Conservation (phyloP, 768 basidiomycete species). For the Termitomyces titanicus region DNA sequence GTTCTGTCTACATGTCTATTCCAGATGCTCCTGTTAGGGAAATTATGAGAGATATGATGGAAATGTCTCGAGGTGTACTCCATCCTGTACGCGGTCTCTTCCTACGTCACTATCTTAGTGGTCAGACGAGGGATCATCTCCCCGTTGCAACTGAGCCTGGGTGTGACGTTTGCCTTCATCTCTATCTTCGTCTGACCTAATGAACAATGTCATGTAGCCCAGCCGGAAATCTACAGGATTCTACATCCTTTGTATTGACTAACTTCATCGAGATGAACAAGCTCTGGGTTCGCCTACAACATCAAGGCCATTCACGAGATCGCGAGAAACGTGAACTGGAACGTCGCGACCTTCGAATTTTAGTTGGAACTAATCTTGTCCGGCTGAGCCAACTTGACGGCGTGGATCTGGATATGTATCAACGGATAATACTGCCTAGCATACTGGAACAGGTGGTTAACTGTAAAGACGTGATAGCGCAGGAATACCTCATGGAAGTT, state of each 20-base stretch:
- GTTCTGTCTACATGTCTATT: conserved; percentile 98
- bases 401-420: conserved; percentile 92
- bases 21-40: conserved; percentile 97
- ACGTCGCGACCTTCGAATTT: conserved; percentile 88
- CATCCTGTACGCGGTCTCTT: conserved; percentile 97
- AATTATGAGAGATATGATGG: conserved; percentile 99
- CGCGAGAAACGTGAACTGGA: conserved; percentile 97
- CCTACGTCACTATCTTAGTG: conserved; percentile 92
- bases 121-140: conserved; percentile 94
- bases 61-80: conserved; percentile 96
- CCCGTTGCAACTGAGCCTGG: conserved; percentile 83
- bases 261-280: conserved; percentile 99
- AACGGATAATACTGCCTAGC: conserved; percentile 80
- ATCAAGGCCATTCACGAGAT: conserved; percentile 95
- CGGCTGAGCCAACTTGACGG: conserved; percentile 94
- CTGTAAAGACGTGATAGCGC: conserved; percentile 98
- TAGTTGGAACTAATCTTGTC: conserved; percentile 97
- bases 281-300: conserved; percentile 97
- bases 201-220: conserved; percentile 47
- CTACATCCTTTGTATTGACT: conserved; percentile 91
- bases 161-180: conserved; percentile 40
- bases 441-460: conserved; percentile 96
- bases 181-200: background rate
- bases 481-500: conserved; percentile 99
- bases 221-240: conserved; percentile 88